phyloP scores from a whole-genome alignment of 352 stramenopile genomes.

The Phytophthora pistaciae region DNA sequence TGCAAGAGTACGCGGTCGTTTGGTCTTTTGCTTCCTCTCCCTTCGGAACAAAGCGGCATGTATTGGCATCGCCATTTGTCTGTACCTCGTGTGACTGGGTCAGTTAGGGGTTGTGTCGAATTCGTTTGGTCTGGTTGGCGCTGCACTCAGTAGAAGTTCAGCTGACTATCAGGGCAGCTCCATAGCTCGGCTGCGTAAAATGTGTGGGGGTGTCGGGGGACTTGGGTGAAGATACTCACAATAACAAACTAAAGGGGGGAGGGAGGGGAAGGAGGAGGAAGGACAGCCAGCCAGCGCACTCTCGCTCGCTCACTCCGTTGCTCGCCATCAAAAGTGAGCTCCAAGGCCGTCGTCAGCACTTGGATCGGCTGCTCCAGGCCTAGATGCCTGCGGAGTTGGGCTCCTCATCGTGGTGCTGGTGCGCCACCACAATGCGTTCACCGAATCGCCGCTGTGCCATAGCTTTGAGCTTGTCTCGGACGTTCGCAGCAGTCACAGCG shows the following conservation, averaged over 20 bases:
- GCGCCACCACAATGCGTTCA: conserved; percentile 52
- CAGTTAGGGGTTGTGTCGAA: conserved; percentile 30
- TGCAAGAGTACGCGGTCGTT: conserved; percentile 4
- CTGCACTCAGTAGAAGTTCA: conserved; percentile 30
- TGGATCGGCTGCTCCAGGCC: conserved; percentile 8
- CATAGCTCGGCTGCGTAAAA: conserved; percentile 19
- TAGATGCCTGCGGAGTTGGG: conserved; percentile 63
- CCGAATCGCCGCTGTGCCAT: conserved; percentile 51
- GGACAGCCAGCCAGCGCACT: conserved; percentile 4
- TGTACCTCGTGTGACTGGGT: conserved; percentile 35
- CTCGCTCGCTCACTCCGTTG: conserved; percentile 16
- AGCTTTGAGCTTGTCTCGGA: conserved; percentile 57
- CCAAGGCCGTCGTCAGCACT: conserved; percentile 9
- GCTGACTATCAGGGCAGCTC: conserved; percentile 19
- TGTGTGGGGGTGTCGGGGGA: conserved; percentile 25
- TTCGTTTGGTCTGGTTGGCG: conserved; percentile 38
- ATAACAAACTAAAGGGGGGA: conserved; percentile 36
- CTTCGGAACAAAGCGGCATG: conserved; percentile 32
- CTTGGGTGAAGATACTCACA: conserved; percentile 40
- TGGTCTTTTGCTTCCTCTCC: conserved; percentile 20
- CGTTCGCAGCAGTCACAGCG: conserved; percentile 56
- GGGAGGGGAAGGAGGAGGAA: background rate
- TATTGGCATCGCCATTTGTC: conserved; percentile 42
- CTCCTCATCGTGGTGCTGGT: conserved; percentile 52
- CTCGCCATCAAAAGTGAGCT: conserved; percentile 40